Percentiles rank a stretch among this genome's conserved stretches.
These are phyloP conservation scores for Vitis labrusca DNA, from an alignment of 164 flowering plant genomes.

Conservation along the genomic window DNA sequence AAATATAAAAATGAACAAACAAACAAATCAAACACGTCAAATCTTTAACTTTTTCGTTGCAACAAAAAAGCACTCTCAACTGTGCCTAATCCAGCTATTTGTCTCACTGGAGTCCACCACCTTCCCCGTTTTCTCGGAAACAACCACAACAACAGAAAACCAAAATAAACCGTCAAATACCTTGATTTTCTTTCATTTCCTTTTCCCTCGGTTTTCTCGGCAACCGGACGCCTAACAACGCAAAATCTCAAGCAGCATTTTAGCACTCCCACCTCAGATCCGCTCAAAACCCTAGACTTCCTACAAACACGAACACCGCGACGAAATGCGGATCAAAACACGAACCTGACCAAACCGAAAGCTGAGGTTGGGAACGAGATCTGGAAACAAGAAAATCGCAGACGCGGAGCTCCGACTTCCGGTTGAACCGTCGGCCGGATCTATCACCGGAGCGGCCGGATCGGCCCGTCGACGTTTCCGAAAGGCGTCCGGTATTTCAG, in stretches of 20 bases:
- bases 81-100: too few relatives aligned
- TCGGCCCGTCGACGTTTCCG: too few relatives aligned
- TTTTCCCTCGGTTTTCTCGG: not conserved
- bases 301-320: not conserved
- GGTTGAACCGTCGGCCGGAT: too few relatives aligned
- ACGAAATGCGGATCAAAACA: constrained; percentile 3
- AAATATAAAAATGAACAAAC: too few relatives aligned
- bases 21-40: too few relatives aligned
- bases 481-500: too few relatives aligned
- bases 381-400: not conserved
- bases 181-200: not conserved
- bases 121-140: not conserved
- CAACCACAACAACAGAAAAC: not conserved
- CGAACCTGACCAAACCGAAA: constrained; percentile 15
- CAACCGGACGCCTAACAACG: not conserved
- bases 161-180: too few relatives aligned
- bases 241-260: not conserved
- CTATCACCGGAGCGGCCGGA: too few relatives aligned
- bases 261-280: not conserved
- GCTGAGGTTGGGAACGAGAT: not conserved
- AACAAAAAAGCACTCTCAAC: too few relatives aligned
- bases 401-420: not conserved
- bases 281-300: constrained; percentile 1
- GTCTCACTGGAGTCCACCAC: too few relatives aligned
- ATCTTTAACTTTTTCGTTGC: too few relatives aligned